phyloP scores from a whole-genome alignment of 2,329 filamentous ascomycete species.

The Pochonia chlamydosporia region DNA sequence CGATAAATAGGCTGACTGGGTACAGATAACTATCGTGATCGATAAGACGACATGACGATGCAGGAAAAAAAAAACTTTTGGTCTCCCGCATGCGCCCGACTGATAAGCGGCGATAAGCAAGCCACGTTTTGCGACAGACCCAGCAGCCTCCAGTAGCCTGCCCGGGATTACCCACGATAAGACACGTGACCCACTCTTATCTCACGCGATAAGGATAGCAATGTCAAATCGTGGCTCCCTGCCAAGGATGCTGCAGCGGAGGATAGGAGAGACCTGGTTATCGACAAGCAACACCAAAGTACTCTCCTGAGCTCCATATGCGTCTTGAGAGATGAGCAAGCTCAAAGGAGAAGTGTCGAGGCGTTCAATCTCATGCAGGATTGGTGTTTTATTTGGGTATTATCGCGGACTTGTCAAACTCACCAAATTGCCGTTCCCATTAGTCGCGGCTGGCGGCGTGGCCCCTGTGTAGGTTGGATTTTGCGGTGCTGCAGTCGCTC shows the following conservation, averaged over 20 bases:
- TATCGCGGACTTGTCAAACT: slow-evolving; percentile 15
- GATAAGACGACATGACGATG: slow-evolving; percentile 30
- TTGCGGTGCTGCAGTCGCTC: slow-evolving; percentile 14
- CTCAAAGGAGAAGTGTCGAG: background rate
- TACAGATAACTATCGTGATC: slow-evolving; percentile 28
- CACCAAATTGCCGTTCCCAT: slow-evolving; percentile 34
- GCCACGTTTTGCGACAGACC: slow-evolving; percentile 7
- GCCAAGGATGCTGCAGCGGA: background rate
- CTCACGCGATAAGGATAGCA: slow-evolving; percentile 10
- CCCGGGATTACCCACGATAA: slow-evolving; percentile 12
- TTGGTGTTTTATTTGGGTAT: background rate
- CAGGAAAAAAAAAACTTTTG: slow-evolving; percentile 28
- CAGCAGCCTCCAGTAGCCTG: background rate
- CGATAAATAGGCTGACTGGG: slow-evolving; percentile 26
- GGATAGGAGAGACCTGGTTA: background rate
- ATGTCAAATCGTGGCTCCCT: slow-evolving; percentile 1
- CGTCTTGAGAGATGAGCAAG: background rate
- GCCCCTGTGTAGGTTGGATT: slow-evolving; percentile 20
- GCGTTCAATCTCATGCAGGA: background rate
- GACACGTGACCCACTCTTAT: slow-evolving; percentile 22
- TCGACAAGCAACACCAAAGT: background rate
- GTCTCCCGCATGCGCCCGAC: slow-evolving; percentile 19
- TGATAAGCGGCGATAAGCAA: slow-evolving; percentile 31
- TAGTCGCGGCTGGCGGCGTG: slow-evolving; percentile 36
- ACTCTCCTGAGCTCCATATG: background rate